phyloP scores from a whole-genome alignment of 208 protist species.

The Wallacemonas sp. region DNA sequence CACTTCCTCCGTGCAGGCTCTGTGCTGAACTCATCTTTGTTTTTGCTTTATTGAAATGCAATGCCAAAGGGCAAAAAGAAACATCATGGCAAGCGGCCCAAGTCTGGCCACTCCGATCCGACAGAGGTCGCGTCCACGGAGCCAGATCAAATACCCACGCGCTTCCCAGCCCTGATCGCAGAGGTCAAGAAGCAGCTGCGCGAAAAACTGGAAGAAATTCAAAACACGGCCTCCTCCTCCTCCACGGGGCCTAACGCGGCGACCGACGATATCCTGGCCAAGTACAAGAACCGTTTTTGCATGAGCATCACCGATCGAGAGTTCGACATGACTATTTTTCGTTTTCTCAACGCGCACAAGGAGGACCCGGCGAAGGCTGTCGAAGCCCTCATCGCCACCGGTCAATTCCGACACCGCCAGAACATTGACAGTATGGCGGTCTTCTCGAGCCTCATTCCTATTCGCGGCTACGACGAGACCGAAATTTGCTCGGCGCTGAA shows the following conservation, averaged over 20 bases:
- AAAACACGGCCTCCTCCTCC: neutral
- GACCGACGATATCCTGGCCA: neutral
- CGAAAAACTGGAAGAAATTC: conserved; percentile 9
- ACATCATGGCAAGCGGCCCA: too few relatives aligned
- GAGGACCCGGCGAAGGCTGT: conserved; percentile 34
- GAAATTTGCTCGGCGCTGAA: conserved; percentile 46
- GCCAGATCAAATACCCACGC: neutral
- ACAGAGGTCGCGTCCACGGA: neutral
- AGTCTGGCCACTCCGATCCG: neutral
- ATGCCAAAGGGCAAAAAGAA: neutral
- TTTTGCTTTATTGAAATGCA: too few relatives aligned
- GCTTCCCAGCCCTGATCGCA: neutral
- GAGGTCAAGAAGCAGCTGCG: neutral
- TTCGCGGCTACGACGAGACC: conserved; percentile 50
- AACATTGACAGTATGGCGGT: conserved; percentile 54
- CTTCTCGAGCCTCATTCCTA: conserved; percentile 58
- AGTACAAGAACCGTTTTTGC: conserved; percentile 26
- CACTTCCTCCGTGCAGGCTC: too few relatives aligned
- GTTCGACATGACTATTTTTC: conserved; percentile 36
- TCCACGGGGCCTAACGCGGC: neutral
- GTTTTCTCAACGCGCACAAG: conserved; percentile 42
- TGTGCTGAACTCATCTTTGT: too few relatives aligned
- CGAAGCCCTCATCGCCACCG: conserved; percentile 22
- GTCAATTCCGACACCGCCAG: conserved; percentile 45
- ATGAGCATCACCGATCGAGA: conserved; percentile 30